phyloP scores from a whole-genome alignment of 2,329 filamentous ascomycete species.

The Cercospora sp. region DNA sequence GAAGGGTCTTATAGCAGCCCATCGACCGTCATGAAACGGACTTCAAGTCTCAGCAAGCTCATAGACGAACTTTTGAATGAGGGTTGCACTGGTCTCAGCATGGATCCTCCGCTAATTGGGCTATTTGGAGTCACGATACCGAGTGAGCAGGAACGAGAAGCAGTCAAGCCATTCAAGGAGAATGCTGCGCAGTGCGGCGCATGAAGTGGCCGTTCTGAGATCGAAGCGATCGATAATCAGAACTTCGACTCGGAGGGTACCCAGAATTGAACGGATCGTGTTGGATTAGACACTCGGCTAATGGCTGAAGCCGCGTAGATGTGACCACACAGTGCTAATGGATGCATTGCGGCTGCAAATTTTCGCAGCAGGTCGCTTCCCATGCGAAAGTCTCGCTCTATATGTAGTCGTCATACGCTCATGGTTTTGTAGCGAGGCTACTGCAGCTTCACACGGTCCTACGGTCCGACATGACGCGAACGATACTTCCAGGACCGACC shows the following conservation, averaged over 20 bases:
- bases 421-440: neutral
- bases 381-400: neutral
- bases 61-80: neutral
- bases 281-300: neutral
- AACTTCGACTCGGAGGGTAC: neutral
- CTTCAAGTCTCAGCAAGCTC: neutral
- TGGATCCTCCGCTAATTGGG: neutral
- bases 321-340: neutral
- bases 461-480: constrained; percentile 93
- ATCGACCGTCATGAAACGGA: neutral
- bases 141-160: neutral
- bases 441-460: constrained; percentile 52
- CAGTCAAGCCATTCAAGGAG: neutral
- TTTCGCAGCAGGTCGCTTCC: neutral
- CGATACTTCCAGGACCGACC: constrained; percentile 83
- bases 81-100: neutral
- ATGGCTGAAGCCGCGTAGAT: neutral
- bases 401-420: neutral
- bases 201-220: neutral
- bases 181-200: neutral
- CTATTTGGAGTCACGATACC: neutral
- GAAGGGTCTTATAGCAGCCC: neutral
- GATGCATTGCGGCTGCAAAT: neutral
- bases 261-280: neutral
- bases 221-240: neutral